phyloP scores from a whole-genome alignment of 768 basidiomycete species.

The Boletellus sp. region DNA sequence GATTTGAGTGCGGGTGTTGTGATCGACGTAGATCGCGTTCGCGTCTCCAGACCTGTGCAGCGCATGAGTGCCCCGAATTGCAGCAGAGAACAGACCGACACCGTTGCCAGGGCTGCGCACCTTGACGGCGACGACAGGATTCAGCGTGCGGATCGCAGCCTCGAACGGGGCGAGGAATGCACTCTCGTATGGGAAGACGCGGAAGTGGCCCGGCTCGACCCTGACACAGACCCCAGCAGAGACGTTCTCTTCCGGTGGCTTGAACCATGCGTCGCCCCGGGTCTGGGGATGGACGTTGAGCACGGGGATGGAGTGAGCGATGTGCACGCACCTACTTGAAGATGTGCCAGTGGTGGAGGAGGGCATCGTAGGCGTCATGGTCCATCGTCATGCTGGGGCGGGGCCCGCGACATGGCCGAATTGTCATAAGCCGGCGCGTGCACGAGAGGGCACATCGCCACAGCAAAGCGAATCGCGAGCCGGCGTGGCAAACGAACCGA shows the following conservation, averaged over 20 bases:
- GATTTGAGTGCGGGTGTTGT: slow-evolving; percentile 83
- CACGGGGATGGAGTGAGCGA: neutral
- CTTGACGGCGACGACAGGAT: slow-evolving; percentile 84
- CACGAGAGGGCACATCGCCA: neutral
- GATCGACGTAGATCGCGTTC: slow-evolving; percentile 64
- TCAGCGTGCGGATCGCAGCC: slow-evolving; percentile 67
- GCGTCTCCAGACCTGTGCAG: slow-evolving; percentile 53
- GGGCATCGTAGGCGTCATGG: slow-evolving; percentile 79
- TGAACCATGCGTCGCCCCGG: slow-evolving; percentile 82
- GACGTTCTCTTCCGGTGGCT: slow-evolving; percentile 77
- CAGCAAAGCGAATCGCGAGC: neutral
- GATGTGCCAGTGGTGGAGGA: slow-evolving; percentile 75
- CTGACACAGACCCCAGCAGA: slow-evolving; percentile 77
- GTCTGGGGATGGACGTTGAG: slow-evolving; percentile 48
- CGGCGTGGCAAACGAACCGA: slow-evolving; percentile 1
- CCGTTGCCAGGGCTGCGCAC: slow-evolving; percentile 61
- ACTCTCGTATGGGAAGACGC: slow-evolving; percentile 86
- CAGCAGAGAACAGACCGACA: slow-evolving; percentile 42
- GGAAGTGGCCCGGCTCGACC: slow-evolving; percentile 62
- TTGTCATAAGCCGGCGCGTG: slow-evolving; percentile 22
- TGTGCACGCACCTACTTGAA: slow-evolving; percentile 58
- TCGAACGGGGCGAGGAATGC: slow-evolving; percentile 76
- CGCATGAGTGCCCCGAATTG: neutral
- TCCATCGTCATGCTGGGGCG: slow-evolving; percentile 29
- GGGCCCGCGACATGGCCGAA: neutral